Conservation (phyloP, 441 rosid species). For the Brassica hybrid region DNA sequence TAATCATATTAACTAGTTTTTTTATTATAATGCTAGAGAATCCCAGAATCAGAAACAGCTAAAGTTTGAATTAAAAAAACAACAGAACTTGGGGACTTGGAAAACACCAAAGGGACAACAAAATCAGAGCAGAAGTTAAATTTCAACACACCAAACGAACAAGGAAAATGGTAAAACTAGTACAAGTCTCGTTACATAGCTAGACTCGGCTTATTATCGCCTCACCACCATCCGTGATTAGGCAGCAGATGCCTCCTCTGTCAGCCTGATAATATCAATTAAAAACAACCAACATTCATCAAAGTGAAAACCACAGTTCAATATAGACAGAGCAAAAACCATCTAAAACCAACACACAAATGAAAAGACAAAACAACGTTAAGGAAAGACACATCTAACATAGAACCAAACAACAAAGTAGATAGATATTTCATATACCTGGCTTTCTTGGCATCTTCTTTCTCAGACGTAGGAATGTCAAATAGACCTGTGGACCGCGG, state of each 20-base stretch:
- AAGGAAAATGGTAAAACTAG: not conserved
- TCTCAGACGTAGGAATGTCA: no score
- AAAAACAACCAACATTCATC: not conserved
- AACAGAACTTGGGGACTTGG: not conserved
- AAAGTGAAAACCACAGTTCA: not conserved
- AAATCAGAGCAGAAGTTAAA: not conserved
- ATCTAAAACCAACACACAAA: no score
- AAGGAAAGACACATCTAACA: no score
- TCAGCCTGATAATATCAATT: not conserved
- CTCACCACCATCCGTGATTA: not conserved
- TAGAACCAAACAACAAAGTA: not conserved
- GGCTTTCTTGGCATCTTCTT: conserved; percentile 4
- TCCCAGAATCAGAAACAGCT: not conserved
- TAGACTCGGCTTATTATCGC: not conserved
- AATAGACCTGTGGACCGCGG: no score
- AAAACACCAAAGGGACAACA: not conserved
- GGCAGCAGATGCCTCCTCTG: not conserved
- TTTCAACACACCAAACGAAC: not conserved
- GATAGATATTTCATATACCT: conserved; percentile 7
- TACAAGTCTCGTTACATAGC: not conserved
- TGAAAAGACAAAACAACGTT: no score
- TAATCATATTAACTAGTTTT: not conserved
- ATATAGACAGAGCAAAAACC: no score
- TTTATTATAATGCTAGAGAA: no score
- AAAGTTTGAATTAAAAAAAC: not conserved